Conservation (phyloP, 1,284 basidiomycete species). For the Ganoderma lucidum region DNA sequence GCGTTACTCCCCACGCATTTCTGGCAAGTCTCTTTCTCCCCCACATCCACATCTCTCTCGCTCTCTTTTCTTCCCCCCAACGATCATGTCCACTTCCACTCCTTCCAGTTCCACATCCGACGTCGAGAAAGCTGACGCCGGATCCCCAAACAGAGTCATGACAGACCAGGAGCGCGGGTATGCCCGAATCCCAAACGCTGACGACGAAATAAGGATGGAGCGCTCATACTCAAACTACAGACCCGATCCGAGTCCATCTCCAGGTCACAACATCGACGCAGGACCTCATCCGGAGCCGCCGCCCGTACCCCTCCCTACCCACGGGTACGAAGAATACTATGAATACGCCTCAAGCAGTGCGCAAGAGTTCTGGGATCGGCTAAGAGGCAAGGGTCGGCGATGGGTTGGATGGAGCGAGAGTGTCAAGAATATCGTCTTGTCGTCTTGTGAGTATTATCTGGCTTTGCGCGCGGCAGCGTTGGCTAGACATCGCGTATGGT, state of each 20-base stretch:
- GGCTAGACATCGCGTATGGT: not conserved
- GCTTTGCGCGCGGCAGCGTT: not conserved
- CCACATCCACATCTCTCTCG: not conserved
- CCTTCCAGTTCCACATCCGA: conserved; percentile 10
- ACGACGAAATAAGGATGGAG: conserved; percentile 15
- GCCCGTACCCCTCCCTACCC: not conserved
- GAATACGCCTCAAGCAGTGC: conserved; percentile 16
- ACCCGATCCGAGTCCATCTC: not conserved
- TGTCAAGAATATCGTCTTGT: conserved; percentile 52
- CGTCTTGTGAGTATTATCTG: conserved; percentile 57
- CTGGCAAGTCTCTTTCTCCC: conserved; percentile 23
- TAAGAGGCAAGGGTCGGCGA: conserved; percentile 58
- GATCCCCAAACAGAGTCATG: conserved; percentile 21
- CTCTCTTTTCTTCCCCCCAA: not conserved
- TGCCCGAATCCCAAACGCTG: conserved; percentile 15
- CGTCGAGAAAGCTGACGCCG: conserved; percentile 21
- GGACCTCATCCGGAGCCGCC: not conserved
- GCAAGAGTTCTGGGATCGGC: conserved; percentile 52
- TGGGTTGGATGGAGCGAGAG: conserved; percentile 56
- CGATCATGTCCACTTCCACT: not conserved
- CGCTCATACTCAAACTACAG: conserved; percentile 16
- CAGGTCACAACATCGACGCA: not conserved
- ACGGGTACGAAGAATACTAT: conserved; percentile 9
- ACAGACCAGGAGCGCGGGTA: conserved; percentile 29
- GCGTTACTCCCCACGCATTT: conserved; percentile 20